Percentiles rank a stretch among this genome's conserved stretches.
Evolutionary conservation across 176 grass and related monocot species (phyloP).

Genomic region (Dendrocalamus sinicus): DNA sequence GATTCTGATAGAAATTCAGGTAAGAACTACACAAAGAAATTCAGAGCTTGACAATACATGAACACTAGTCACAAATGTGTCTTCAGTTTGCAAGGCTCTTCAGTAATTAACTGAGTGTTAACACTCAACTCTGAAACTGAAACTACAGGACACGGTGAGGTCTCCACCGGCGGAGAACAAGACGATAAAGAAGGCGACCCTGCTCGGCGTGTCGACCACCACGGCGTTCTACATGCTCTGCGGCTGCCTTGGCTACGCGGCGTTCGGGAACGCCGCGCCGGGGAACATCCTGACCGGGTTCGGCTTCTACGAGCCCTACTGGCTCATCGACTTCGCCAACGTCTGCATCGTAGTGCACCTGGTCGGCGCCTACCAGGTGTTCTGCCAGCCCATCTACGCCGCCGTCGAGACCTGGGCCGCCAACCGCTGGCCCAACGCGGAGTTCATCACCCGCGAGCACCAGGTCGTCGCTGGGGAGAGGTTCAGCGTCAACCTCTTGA

Average conservation of each 20-base stretch:
- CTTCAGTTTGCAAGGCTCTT: not conserved
- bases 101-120: not conserved
- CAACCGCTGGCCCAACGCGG: constrained; percentile 47
- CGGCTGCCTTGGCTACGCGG: constrained; percentile 83
- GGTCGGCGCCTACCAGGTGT: constrained; percentile 84
- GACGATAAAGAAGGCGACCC: constrained; percentile 79
- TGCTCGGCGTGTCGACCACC: constrained; percentile 74
- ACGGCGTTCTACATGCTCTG: constrained; percentile 84
- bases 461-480: constrained; percentile 30
- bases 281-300: constrained; percentile 95
- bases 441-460: constrained; percentile 56
- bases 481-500: constrained; percentile 60
- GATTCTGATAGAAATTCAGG: constrained; percentile 96
- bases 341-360: constrained; percentile 86
- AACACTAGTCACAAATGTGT: not conserved
- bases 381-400: constrained; percentile 78
- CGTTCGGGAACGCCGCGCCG: constrained; percentile 71
- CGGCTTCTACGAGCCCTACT: constrained; percentile 87
- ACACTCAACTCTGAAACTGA: not conserved
- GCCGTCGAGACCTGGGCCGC: constrained; percentile 57
- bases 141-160: constrained; percentile 77
- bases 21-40: not conserved
- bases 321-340: constrained; percentile 84
- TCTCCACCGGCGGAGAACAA: constrained; percentile 82
- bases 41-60: not conserved